phyloP scores from a whole-genome alignment of 2,329 filamentous ascomycete genomes.

The Arthroderma uncinatum region DNA sequence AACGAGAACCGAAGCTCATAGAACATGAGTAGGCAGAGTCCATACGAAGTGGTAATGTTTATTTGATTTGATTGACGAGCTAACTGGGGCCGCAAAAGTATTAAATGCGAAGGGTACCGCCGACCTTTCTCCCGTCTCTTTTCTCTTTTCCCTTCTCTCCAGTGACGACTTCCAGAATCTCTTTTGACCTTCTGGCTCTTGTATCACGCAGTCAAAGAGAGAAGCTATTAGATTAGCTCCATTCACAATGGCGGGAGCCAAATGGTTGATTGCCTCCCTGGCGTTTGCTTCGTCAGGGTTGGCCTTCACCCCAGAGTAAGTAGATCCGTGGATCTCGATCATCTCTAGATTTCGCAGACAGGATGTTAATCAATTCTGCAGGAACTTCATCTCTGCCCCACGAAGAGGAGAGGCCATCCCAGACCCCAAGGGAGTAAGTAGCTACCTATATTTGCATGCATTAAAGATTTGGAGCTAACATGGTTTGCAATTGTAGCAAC shows the following conservation, averaged over 20 bases:
- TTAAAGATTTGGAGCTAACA: neutral
- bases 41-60: neutral
- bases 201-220: slow-evolving; percentile 2
- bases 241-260: slow-evolving; percentile 14
- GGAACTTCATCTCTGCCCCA: slow-evolving; percentile 29
- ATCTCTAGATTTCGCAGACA: neutral
- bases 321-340: slow-evolving; percentile 2
- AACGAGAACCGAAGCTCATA: neutral
- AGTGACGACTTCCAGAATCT: slow-evolving; percentile 5
- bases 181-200: slow-evolving; percentile 4
- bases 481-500: slow-evolving; percentile 19
- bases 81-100: neutral
- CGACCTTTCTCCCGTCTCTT: neutral
- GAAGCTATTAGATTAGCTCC: slow-evolving; percentile 6
- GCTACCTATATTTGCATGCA: neutral
- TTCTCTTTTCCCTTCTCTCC: neutral
- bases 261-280: slow-evolving; percentile 17
- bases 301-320: slow-evolving; percentile 21
- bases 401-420: slow-evolving; percentile 28
- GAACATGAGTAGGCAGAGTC: neutral
- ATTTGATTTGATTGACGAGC: slow-evolving; percentile 2
- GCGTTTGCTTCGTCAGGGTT: slow-evolving; percentile 17
- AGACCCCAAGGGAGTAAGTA: slow-evolving; percentile 31
- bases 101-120: neutral
- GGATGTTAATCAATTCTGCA: slow-evolving; percentile 12